Conservation (phyloP, 2,329 filamentous ascomycete species). For the Fusarium sp. region DNA sequence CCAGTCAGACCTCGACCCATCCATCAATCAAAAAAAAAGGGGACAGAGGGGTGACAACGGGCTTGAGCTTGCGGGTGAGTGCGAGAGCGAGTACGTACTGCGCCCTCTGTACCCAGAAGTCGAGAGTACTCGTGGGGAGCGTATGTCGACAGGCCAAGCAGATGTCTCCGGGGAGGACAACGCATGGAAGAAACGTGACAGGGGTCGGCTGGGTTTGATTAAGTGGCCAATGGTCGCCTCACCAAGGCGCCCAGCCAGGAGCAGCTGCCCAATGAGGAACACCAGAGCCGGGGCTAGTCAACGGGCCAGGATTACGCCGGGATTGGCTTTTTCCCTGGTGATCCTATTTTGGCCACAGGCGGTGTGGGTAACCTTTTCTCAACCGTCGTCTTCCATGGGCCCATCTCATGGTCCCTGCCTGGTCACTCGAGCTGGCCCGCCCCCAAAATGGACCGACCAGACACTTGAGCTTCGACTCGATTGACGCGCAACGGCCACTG, state of each 20-base stretch:
- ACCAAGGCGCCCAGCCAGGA: slow-evolving; percentile 58
- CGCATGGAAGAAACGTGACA: slow-evolving; percentile 68
- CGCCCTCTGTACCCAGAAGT: slow-evolving; percentile 32
- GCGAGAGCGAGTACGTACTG: slow-evolving; percentile 19
- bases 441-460: slow-evolving; percentile 45
- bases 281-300: slow-evolving; percentile 63
- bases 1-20: slow-evolving; percentile 29
- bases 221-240: slow-evolving; percentile 65
- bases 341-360: slow-evolving; percentile 54
- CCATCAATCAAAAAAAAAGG: slow-evolving; percentile 33
- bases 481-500: slow-evolving; percentile 46
- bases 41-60: slow-evolving; percentile 34
- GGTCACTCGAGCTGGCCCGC: slow-evolving; percentile 36
- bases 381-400: slow-evolving; percentile 38
- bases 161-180: slow-evolving; percentile 57
- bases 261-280: slow-evolving; percentile 66
- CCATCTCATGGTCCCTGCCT: slow-evolving; percentile 38
- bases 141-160: slow-evolving; percentile 40
- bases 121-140: slow-evolving; percentile 33
- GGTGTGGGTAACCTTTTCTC: slow-evolving; percentile 50
- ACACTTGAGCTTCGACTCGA: slow-evolving; percentile 42
- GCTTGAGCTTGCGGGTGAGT: slow-evolving; percentile 26
- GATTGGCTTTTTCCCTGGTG: slow-evolving; percentile 51
- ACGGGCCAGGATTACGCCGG: slow-evolving; percentile 58
- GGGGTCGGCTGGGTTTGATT: slow-evolving; percentile 65